A percentile compares a stretch with the other conserved stretches of the same genome.
phyloP scores from a whole-genome alignment of 257 asterid species.

The Solanum microdontum region DNA sequence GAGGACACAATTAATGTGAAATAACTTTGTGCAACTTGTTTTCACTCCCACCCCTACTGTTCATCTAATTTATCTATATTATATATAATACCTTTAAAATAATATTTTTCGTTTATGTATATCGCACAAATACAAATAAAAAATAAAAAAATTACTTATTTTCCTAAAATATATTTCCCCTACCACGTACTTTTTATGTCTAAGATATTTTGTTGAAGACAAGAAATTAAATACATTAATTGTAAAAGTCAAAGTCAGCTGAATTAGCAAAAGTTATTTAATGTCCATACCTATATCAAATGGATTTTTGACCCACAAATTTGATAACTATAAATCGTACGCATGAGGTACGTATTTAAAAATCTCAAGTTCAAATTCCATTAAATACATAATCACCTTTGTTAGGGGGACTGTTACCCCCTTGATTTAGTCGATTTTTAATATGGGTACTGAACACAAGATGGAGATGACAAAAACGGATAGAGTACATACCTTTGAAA shows the following conservation, averaged over 20 bases:
- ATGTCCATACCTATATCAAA: not conserved
- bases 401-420: too few relatives aligned
- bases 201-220: not conserved
- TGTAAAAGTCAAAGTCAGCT: not conserved
- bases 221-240: not conserved
- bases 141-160: too few relatives aligned
- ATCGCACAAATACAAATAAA: not conserved
- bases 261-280: not conserved
- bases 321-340: not conserved
- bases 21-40: too few relatives aligned
- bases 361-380: not conserved
- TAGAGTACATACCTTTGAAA: not conserved
- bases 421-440: too few relatives aligned
- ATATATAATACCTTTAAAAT: too few relatives aligned
- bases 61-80: not conserved
- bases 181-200: too few relatives aligned
- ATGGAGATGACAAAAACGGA: not conserved
- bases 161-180: too few relatives aligned
- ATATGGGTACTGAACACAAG: fast-evolving
- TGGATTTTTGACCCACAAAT: not conserved
- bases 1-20: not conserved
- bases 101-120: too few relatives aligned
- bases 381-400: too few relatives aligned
- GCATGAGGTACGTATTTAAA: not conserved
- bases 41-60: not conserved